A percentile compares a stretch with the other conserved stretches of the same genome.
phyloP scores from a whole-genome alignment of 192 early-diverging fungal species.

The Coemansia sp. region DNA sequence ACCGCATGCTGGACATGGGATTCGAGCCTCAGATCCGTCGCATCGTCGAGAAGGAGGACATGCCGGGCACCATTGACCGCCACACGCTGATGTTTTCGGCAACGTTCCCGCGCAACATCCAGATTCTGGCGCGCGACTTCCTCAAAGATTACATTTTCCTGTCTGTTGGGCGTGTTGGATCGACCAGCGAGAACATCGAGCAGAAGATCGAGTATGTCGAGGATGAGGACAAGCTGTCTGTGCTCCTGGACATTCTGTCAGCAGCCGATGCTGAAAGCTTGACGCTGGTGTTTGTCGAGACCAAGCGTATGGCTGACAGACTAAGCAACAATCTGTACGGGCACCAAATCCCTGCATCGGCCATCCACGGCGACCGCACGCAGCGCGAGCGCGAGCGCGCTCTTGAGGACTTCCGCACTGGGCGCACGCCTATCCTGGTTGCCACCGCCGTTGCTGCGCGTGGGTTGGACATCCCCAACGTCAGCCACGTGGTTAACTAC shows the following conservation, averaged over 20 bases:
- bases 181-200: slow-evolving; percentile 93
- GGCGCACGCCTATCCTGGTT: slow-evolving; percentile 82
- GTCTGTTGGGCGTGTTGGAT: slow-evolving; percentile 91
- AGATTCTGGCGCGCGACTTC: slow-evolving; percentile 90
- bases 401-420: slow-evolving; percentile 82
- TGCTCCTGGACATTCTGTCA: slow-evolving; percentile 80
- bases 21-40: slow-evolving; percentile 91
- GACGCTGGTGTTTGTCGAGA: slow-evolving; percentile 97
- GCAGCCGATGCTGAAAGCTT: slow-evolving; percentile 62
- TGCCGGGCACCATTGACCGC: slow-evolving; percentile 66
- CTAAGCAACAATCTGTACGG: slow-evolving; percentile 77
- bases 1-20: slow-evolving; percentile 97
- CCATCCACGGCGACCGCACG: slow-evolving; percentile 96
- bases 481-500: slow-evolving; percentile 88
- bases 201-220: slow-evolving; percentile 92
- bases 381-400: slow-evolving; percentile 95
- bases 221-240: slow-evolving; percentile 89
- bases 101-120: slow-evolving; percentile 94
- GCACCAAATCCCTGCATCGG: slow-evolving; percentile 83
- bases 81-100: slow-evolving; percentile 98
- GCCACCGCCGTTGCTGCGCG: slow-evolving; percentile 97
- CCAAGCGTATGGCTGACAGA: slow-evolving; percentile 91
- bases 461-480: slow-evolving; percentile 88
- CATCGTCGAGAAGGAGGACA: slow-evolving; percentile 80
- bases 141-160: slow-evolving; percentile 78